Conservation (phyloP, 1,284 basidiomycete species). For the Crepidotus sp. region DNA sequence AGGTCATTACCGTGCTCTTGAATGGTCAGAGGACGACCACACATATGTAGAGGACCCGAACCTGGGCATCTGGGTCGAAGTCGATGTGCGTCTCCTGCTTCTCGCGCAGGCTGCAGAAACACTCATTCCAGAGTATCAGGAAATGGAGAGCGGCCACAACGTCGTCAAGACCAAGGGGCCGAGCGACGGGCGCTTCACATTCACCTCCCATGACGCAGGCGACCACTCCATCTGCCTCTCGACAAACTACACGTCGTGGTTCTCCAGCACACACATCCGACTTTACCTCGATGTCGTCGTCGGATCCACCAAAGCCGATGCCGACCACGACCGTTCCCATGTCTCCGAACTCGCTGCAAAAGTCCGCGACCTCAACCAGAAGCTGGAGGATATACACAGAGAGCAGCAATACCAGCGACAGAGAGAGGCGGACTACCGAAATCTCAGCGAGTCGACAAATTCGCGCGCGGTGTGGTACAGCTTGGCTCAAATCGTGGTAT, state of each 20-base stretch:
- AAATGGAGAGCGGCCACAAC: constrained; percentile 64
- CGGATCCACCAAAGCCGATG: constrained; percentile 76
- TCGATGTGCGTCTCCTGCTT: constrained; percentile 54
- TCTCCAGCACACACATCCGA: constrained; percentile 81
- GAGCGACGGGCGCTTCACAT: constrained; percentile 88
- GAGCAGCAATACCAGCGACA: constrained; percentile 99
- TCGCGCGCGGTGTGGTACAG: constrained; percentile 90
- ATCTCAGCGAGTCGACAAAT: constrained; percentile 87
- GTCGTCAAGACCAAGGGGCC: constrained; percentile 88
- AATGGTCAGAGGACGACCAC: constrained; percentile 76
- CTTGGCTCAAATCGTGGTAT: constrained; percentile 75
- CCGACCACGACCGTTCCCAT: constrained; percentile 78
- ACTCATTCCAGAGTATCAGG: constrained; percentile 36
- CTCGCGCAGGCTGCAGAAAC: constrained; percentile 5
- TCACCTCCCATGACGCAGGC: constrained; percentile 93
- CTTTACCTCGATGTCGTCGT: constrained; percentile 93
- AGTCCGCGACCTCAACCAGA: constrained; percentile 86
- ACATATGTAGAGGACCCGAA: constrained; percentile 67
- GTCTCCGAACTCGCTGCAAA: constrained; percentile 81
- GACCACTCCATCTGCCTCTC: constrained; percentile 96
- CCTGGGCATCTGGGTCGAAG: constrained; percentile 84
- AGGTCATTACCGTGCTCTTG: constrained; percentile 91
- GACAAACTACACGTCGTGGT: constrained; percentile 83
- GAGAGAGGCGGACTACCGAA: constrained; percentile 84
- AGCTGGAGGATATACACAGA: constrained; percentile 84